Evolutionary conservation across 805 yeast species (phyloP), one percentile per base, ranked within the genome.

Genomic region (Ogataea nitratoaversa): DNA sequence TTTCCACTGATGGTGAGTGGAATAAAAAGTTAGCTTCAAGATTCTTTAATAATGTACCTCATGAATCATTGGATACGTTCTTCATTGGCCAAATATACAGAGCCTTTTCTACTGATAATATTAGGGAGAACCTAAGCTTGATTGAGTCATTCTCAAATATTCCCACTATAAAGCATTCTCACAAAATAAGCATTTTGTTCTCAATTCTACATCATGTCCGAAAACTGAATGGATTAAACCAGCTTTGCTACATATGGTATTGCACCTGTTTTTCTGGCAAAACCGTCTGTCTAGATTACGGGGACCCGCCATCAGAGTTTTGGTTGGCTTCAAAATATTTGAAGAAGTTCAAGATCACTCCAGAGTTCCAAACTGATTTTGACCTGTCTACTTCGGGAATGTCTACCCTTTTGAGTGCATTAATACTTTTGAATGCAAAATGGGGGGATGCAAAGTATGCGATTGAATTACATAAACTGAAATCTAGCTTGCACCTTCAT

Each of bases 381-480:
- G n/a, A 36, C 4, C 30, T 46, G n/a, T 16, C 37, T 11, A 27
- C 33, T 2, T 17, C 19, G 0, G 41, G 44, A 3, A 24, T 41
- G 1, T 39, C 54, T 1, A 31, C 23, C 1, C 38, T 50, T 6
- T 22, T 56, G 11, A 49, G 57, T 30, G n/a, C 43, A 14, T 22
- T 57, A 33, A 49, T 54, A 1, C 53, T 43, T 33, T 39, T 49
- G 4, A 48, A 46, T 27, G 38, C 57, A 12, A 46, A 46, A 32
- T 56, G 56, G 50, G 60, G 58, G 9, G 47, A 39, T 19, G 48
- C 42, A 6, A 33, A 44, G 8, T 40, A 37, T 19, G 51, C 43
- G 2, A 37, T 41, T 18, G 38, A 34, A 6, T 37, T 49, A n/a
- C 44, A 35, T 27, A 23, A 38, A 3, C 19, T 41, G 19, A 56